These are phyloP conservation scores for Calocybe gangraenosa DNA, from an alignment of 768 basidiomycete species.

Conservation along the genomic window DNA sequence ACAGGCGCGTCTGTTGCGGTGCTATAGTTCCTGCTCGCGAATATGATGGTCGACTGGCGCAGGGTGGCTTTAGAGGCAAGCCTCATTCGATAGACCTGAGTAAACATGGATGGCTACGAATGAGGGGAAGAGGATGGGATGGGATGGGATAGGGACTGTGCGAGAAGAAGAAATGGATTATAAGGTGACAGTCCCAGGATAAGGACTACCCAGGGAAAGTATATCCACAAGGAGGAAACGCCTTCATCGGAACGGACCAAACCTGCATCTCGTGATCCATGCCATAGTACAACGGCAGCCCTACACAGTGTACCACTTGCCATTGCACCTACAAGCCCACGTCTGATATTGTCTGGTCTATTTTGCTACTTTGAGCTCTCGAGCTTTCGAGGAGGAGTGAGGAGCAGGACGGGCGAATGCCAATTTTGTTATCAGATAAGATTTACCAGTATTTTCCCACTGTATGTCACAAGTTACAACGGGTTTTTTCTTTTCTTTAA, in stretches of 20 bases:
- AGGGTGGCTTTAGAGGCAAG: conserved; percentile 15
- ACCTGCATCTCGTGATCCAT: background rate
- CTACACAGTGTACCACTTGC: too few relatives aligned
- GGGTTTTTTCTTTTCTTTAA: too few relatives aligned
- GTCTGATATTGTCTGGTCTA: too few relatives aligned
- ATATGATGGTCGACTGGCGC: conserved; percentile 17
- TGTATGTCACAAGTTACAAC: background rate
- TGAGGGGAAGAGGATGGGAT: background rate
- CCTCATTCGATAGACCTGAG: conserved; percentile 20
- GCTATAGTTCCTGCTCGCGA: conserved; percentile 27
- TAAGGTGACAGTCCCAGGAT: conserved; percentile 10
- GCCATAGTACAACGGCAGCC: too few relatives aligned
- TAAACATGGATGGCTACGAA: conserved; percentile 10
- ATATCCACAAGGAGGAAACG: conserved; percentile 1
- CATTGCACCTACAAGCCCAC: too few relatives aligned
- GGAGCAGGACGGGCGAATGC: too few relatives aligned
- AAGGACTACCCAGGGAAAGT: conserved; percentile 6
- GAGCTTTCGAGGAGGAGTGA: too few relatives aligned
- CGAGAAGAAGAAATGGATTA: background rate
- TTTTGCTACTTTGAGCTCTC: too few relatives aligned
- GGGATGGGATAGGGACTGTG: background rate
- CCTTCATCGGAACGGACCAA: background rate
- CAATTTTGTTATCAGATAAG: conserved; percentile 17
- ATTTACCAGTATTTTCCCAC: conserved; percentile 10
- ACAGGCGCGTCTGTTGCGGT: conserved; percentile 25